Evolutionary conservation across 139 green algal genomes (phyloP), one percentile per base, ranked within the genome.

Genomic region (Yamagishiella unicocca): DNA sequence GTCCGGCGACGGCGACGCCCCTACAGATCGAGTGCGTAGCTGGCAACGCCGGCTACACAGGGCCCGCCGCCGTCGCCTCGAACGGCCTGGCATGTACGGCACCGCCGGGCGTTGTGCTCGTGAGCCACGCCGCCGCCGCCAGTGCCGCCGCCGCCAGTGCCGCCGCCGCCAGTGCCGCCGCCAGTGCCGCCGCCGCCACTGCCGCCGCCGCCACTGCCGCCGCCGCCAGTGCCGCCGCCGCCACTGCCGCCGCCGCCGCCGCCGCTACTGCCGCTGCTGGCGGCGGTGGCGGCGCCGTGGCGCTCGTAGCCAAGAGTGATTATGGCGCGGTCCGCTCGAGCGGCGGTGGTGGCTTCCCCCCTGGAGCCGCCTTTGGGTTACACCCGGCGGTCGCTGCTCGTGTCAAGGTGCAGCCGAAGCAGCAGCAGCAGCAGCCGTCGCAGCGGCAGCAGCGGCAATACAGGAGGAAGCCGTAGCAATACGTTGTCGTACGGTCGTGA

Each of bases 321-420:
- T 27, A 43, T 6, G 25, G 25, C 12, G 43, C 25, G 1, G 73
- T 31, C 25, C 12, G 0, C 22, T 17, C 74, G 35, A 21, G 50
- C n/a, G 33, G 50, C 21, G 31, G 50, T 50, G 31, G 5, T 10
- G 45, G 31, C 45, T 66, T 46, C 1, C 6, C 45, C 6, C 33
- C 46, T 33, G 50, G 17, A 2, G 80, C 80, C n/a, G 77, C 62
- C 80, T 86, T n/a, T n/a, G n/a, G n/a, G n/a, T n/a, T n/a, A n/a
- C n/a, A n/a, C n/a, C n/a, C n/a, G n/a, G n/a, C n/a, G n/a, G n/a
- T n/a, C n/a, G n/a, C n/a, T n/a, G n/a, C n/a, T n/a, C n/a, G n/a
- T n/a, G n/a, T n/a, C n/a, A n/a, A n/a, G n/a, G n/a, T n/a, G n/a
- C n/a, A n/a, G n/a, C n/a, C n/a, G n/a, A n/a, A n/a, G n/a, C n/a